These are phyloP conservation scores for Acacia concinna DNA, from an alignment of 331 rosid genomes.

Conservation along the genomic window DNA sequence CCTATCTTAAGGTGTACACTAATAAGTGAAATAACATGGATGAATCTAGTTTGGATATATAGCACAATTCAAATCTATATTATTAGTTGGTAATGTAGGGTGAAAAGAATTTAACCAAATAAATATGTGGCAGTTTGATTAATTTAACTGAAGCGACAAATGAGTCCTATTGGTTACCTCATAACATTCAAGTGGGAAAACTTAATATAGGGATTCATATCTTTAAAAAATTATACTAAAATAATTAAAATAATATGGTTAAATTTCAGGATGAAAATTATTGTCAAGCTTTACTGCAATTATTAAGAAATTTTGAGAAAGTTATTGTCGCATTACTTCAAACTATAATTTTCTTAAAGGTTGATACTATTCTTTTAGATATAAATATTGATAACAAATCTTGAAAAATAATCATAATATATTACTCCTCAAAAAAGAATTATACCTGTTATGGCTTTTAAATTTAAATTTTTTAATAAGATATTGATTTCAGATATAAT, in stretches of 20 bases:
- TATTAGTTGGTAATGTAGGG: background rate
- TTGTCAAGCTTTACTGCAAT: background rate
- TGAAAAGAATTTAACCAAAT: background rate
- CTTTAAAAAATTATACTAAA: background rate
- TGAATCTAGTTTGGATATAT: no score
- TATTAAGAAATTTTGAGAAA: background rate
- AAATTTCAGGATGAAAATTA: background rate
- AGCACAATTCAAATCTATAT: background rate
- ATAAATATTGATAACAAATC: background rate
- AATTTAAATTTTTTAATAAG: background rate
- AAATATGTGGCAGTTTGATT: background rate
- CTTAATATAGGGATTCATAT: background rate
- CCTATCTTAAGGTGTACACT: background rate
- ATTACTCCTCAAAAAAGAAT: background rate
- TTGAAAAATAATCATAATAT: background rate
- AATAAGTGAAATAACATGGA: background rate
- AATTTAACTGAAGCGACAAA: constrained; percentile 10
- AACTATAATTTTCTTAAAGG: background rate
- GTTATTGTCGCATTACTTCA: background rate
- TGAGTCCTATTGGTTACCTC: background rate
- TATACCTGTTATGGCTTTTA: background rate
- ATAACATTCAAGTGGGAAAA: background rate
- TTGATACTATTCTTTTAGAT: background rate
- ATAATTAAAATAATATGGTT: background rate
- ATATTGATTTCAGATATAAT: background rate